Base-by-base conservation (phyloP, 257 asterid species). In the Anisodus tanguticus region DNA sequence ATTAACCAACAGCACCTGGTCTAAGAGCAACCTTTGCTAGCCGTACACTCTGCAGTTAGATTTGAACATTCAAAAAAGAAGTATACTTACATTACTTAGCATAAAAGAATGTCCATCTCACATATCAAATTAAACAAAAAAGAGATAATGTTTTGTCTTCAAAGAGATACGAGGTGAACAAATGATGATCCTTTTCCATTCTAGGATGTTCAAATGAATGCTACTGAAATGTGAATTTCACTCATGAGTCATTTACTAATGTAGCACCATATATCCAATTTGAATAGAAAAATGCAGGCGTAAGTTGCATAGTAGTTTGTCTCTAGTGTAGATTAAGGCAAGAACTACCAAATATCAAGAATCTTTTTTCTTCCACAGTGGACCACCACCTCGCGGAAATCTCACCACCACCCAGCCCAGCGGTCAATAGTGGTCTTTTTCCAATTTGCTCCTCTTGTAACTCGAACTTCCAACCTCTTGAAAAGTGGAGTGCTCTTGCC, bases 1-100 rank as follows among this genome's bases (percentile, higher is more conserved):
- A 83, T 95, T 95, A 81, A 93, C 99, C 96, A 94, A 88, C 99
- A 64, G 98, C 99, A 86, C 99, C 99, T 84, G 91, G 91, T 89
- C 98, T 91, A 83, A 95, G 95, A 69, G 98, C 97, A 88, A 90
- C 88, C 86, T 94, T 95, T 81, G 99, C 97, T 70, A 95, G 97
- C 93, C 91, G 93, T 79, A 94, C 99, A 89, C 92, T 93, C 99
- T 95, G 94, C 81, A 80, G 26, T 82, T 63, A 63, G 80, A 84
- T 77, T 79, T 51, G 67, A 82, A 82, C 80, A 80, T 70, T 11
- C 54, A 72, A 80, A 71, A 49, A 55, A 68, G 81, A 59, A 55
- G 81, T 22, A 81, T 45, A 35, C 60, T 81, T 81, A 22, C 31
- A 83, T 19, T 58, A 89, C 55, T 39, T 82, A 49, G 70, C 74